A percentile compares a stretch with the other conserved stretches of the same genome.
Evolutionary conservation across 495 filamentous ascomycete species (phyloP).

Genomic region (Aspergillus saccharolyticus): DNA sequence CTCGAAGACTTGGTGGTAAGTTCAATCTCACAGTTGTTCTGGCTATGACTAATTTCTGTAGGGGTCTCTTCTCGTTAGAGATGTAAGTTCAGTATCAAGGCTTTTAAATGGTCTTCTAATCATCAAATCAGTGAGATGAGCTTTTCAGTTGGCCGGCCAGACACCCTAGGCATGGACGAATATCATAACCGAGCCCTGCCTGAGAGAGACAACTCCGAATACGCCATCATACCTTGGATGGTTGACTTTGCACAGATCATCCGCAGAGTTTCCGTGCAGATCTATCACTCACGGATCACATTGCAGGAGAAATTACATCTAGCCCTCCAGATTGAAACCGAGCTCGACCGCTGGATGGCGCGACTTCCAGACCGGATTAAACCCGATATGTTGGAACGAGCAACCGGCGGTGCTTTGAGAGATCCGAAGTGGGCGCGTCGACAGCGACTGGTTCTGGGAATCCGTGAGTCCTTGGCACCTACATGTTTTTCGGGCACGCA

Average conservation of each 20-base stretch:
- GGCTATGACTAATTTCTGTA: conserved; percentile 6
- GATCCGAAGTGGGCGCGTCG: conserved; percentile 39
- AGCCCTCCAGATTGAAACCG: conserved; percentile 33
- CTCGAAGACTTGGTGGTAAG: conserved; percentile 43
- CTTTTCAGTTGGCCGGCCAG: conserved; percentile 38
- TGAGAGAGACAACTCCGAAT: conserved; percentile 34
- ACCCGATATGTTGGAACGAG: conserved; percentile 26
- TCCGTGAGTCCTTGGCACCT: conserved; percentile 23
- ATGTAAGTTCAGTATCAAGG: conserved; percentile 22
- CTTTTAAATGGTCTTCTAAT: conserved; percentile 1
- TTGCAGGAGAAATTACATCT: conserved; percentile 34
- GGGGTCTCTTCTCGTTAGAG: conserved; percentile 40
- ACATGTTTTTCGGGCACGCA: too few relatives aligned
- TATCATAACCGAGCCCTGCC: conserved; percentile 40
- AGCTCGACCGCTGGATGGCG: conserved; percentile 35
- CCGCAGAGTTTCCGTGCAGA: conserved; percentile 37
- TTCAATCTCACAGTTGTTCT: conserved; percentile 1
- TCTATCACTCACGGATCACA: conserved; percentile 38
- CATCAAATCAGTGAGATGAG: conserved; percentile 31
- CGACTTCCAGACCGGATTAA: conserved; percentile 31
- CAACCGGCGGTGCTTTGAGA: conserved; percentile 25
- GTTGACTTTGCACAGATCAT: conserved; percentile 39
- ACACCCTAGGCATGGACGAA: conserved; percentile 42
- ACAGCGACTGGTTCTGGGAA: conserved; percentile 34
- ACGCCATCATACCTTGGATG: conserved; percentile 41